These are phyloP conservation scores for Schrenkiella parvula DNA, from an alignment of 345 rosid species.

Conservation along the genomic window DNA sequence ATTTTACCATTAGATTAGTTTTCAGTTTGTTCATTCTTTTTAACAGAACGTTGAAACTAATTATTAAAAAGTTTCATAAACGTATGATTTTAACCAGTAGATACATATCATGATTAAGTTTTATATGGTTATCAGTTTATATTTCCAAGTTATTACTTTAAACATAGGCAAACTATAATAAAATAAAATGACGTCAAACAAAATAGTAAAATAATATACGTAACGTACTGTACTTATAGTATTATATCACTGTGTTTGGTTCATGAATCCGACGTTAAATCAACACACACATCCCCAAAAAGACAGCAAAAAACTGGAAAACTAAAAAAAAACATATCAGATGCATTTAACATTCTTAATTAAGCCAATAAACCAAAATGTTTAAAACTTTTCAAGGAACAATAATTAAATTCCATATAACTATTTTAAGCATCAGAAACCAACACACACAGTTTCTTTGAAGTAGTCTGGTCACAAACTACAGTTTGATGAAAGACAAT, in stretches of 20 bases:
- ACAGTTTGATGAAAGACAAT: neutral
- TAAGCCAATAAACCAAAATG: neutral
- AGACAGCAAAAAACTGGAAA: neutral
- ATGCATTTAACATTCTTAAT: neutral
- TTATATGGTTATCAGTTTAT: neutral
- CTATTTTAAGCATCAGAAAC: neutral
- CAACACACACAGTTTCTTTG: neutral
- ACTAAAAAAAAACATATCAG: constrained; percentile 7
- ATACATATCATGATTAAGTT: neutral
- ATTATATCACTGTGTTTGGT: neutral
- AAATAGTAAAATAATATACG: neutral
- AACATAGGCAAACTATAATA: neutral
- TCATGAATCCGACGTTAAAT: constrained; percentile 21
- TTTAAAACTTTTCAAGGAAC: neutral
- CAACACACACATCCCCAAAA: constrained; percentile 21
- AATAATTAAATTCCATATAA: constrained; percentile 1
- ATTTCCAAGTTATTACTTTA: neutral
- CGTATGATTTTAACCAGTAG: neutral
- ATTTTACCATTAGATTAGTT: too few relatives aligned
- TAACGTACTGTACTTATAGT: neutral
- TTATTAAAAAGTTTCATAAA: neutral
- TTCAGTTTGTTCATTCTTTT: too few relatives aligned
- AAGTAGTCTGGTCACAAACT: neutral
- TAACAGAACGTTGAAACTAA: too few relatives aligned
- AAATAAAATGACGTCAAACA: neutral